Percentiles rank a stretch among this genome's conserved stretches.
These are phyloP conservation scores for Lactarius tabidus DNA, from an alignment of 768 basidiomycete genomes.

Conservation along the genomic window DNA sequence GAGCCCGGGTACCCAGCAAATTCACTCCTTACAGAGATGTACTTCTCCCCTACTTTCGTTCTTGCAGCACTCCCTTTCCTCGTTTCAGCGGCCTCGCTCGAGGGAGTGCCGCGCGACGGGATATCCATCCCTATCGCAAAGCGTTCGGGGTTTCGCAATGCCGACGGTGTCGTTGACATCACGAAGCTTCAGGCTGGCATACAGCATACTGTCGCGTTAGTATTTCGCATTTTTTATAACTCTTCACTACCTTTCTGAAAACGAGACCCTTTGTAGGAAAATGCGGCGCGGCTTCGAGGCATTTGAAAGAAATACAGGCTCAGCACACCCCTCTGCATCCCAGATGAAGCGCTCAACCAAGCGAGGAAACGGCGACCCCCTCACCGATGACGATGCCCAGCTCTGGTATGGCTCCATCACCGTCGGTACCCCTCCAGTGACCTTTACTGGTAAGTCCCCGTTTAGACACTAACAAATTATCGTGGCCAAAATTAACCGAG, in stretches of 20 bases:
- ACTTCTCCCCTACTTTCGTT: conserved; percentile 3
- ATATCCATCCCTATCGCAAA: conserved; percentile 10
- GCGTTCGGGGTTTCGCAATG: not conserved
- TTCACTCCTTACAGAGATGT: not conserved
- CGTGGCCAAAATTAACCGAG: not conserved
- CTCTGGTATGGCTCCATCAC: conserved; percentile 25
- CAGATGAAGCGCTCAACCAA: not conserved
- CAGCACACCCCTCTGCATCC: conserved; percentile 10
- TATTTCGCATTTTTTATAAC: not conserved
- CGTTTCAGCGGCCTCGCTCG: not conserved
- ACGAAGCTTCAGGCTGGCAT: not conserved
- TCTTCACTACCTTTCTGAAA: not conserved
- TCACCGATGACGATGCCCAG: conserved; percentile 5
- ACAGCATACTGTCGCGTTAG: conserved; percentile 4
- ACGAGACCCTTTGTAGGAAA: conserved; percentile 9
- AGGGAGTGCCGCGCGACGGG: not conserved
- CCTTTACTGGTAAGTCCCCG: conserved; percentile 8
- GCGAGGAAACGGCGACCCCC: conserved; percentile 5
- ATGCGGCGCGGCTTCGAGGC: conserved; percentile 12
- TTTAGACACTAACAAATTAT: not conserved
- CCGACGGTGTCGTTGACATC: conserved; percentile 7
- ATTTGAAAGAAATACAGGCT: conserved; percentile 23
- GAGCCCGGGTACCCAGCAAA: no score
- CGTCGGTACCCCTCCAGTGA: conserved; percentile 23
- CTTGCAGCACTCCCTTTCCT: conserved; percentile 13